Conservation (phyloP, 805 yeast species). For the Candida suzukii region DNA sequence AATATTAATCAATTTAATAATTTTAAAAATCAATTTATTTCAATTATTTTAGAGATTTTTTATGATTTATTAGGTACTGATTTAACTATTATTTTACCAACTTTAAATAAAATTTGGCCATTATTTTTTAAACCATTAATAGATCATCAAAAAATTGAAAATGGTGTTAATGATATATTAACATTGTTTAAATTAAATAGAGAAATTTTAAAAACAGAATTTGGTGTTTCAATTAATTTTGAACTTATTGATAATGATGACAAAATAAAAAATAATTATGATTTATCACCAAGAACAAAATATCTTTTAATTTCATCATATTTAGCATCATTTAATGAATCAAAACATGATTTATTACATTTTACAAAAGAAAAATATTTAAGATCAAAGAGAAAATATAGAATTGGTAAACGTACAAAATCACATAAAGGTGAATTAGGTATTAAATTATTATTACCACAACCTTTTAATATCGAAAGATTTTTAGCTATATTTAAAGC, state of each 20-base stretch:
- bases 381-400: conserved; percentile 31
- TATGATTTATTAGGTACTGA: conserved; percentile 39
- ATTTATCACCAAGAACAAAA: conserved; percentile 53
- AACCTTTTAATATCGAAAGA: conserved; percentile 71
- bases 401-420: conserved; percentile 11
- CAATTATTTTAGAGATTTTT: conserved; percentile 38
- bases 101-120: conserved; percentile 22
- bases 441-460: conserved; percentile 60
- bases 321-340: conserved; percentile 71
- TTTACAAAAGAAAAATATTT: conserved; percentile 59
- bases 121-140: conserved; percentile 20
- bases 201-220: conserved; percentile 16
- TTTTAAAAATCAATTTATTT: conserved; percentile 29
- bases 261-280: conserved; percentile 6
- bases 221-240: conserved; percentile 14
- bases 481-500: conserved; percentile 74
- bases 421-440: conserved; percentile 42
- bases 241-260: conserved; percentile 7
- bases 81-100: conserved; percentile 24
- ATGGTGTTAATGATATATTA: conserved; percentile 20
- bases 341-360: conserved; percentile 57
- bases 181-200: conserved; percentile 20
- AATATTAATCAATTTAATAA: conserved; percentile 6
- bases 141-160: conserved; percentile 9
- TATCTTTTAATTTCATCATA: conserved; percentile 76